Base-by-base conservation (phyloP, 164 flowering plant genomes). In the Piper betle region DNA sequence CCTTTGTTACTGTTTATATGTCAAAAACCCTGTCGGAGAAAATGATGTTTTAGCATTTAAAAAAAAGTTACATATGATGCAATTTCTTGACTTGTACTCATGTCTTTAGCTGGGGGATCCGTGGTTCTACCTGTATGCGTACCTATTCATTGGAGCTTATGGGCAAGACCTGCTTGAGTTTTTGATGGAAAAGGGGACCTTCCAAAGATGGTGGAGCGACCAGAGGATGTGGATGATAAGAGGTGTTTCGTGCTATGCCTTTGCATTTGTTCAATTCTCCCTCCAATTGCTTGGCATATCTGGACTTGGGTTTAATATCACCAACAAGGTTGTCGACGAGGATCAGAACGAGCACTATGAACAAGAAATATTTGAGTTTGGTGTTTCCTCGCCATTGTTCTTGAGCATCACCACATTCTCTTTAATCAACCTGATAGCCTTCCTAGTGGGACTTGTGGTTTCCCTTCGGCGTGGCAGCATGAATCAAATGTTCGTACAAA, bases 201-300 rank as follows among this genome's bases (percentile, higher is more conserved):
- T 73, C 37, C 55, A 39, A 50, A 71, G 68, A 55, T 89, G 97
- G 97, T 84, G 88, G 88, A 90, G 64, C 43, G 82, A 79, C 40
- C 93, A 87, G 54, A 76, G 96, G 62, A 78, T 83, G 75, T 91
- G 91, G 93, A 43, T 84, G 71, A 73, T 83, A n/a, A 73, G 77
- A 25, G 89, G 96, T n/a, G 67, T 77, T 3, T 63, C 97, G 16
- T 73, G 75, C 57, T 74, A 58, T 66, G 38, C 69, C 4, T 84
- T 82, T 58, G 87, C 77, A 15, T 17, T 58, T 1, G 13, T 75
- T 0, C 84, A 91, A 54, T 84, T 46, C 74, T 5, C 65, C 0
- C 73, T 75, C 59, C 68, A 72, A 33, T 41, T 33, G 52, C 37
- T 83, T 0, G 84, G 85, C 41, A 65, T 83, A 8, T 60, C 83